These are phyloP conservation scores for Hypoxylon sp. DNA, from an alignment of 2,329 filamentous ascomycete genomes.

Conservation along the genomic window DNA sequence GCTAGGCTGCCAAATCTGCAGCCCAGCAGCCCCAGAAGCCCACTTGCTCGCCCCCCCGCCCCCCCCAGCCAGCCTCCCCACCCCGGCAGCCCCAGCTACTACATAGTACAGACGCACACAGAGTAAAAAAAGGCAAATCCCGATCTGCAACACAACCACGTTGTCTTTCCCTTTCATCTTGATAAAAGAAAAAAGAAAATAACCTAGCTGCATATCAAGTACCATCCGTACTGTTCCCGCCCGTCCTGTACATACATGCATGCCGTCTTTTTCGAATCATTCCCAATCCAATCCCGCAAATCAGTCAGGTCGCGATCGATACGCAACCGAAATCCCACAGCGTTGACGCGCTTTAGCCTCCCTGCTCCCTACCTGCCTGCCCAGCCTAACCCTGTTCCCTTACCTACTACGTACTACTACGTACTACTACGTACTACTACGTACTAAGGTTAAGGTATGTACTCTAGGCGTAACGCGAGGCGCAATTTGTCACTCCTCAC, in stretches of 20 bases:
- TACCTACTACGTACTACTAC: no score
- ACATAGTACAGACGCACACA: no score
- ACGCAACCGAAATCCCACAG: constrained; percentile 7
- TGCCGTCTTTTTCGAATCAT: not conserved
- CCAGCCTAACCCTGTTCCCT: no score
- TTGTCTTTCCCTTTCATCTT: constrained; percentile 21
- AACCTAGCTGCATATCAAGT: not conserved
- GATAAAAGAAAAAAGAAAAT: no score
- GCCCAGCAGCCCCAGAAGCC: constrained; percentile 29
- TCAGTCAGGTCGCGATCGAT: constrained; percentile 22
- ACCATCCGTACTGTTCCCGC: not conserved
- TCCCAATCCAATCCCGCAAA: constrained; percentile 2
- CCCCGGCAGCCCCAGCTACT: no score
- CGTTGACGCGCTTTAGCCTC: constrained; percentile 36
- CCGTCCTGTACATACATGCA: not conserved
- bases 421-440: no score
- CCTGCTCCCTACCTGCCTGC: not conserved
- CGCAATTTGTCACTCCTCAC: constrained; percentile 28
- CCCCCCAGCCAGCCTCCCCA: no score
- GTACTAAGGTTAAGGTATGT: no score
- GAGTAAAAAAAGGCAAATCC: constrained; percentile 33
- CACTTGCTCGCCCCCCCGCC: no score
- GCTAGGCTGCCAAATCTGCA: constrained; percentile 33
- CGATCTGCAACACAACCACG: constrained; percentile 37
- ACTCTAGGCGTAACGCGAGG: constrained; percentile 33